phyloP scores from a whole-genome alignment of 495 filamentous ascomycete genomes.

The Talaromyces liani region DNA sequence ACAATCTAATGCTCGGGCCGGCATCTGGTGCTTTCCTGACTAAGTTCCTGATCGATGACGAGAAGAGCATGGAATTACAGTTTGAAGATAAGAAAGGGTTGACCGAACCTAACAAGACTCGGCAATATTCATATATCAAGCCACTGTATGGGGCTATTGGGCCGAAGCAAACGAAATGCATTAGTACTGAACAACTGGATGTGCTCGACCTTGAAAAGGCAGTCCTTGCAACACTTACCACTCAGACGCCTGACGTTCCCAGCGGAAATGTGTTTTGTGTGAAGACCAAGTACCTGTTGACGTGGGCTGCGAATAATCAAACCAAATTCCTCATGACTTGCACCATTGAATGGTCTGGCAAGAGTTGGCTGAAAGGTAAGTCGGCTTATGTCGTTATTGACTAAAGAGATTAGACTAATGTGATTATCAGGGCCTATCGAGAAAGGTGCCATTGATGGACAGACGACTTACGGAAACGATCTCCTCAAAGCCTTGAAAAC shows the following conservation, averaged over 20 bases:
- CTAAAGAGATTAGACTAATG: slow-evolving; percentile 14
- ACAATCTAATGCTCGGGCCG: slow-evolving; percentile 78
- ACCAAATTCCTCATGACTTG: slow-evolving; percentile 81
- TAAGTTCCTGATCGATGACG: slow-evolving; percentile 77
- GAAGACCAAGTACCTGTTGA: slow-evolving; percentile 91
- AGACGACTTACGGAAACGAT: slow-evolving; percentile 70
- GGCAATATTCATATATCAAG: slow-evolving; percentile 86
- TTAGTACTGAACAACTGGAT: slow-evolving; percentile 76
- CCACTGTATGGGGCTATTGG: slow-evolving; percentile 78
- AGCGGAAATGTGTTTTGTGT: slow-evolving; percentile 84
- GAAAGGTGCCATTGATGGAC: slow-evolving; percentile 88
- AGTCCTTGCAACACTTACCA: slow-evolving; percentile 67
- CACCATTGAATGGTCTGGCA: slow-evolving; percentile 91
- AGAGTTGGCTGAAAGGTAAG: slow-evolving; percentile 96
- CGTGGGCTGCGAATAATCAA: slow-evolving; percentile 78
- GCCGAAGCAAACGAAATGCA: slow-evolving; percentile 91
- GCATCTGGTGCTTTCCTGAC: slow-evolving; percentile 70
- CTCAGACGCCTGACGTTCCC: slow-evolving; percentile 92
- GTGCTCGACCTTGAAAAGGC: slow-evolving; percentile 80
- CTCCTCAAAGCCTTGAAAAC: slow-evolving; percentile 64
- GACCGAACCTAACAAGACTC: slow-evolving; percentile 60
- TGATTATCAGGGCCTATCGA: slow-evolving; percentile 74
- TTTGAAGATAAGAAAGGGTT: slow-evolving; percentile 74
- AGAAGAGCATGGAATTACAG: slow-evolving; percentile 80
- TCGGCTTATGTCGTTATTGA: slow-evolving; percentile 8